phyloP scores from a whole-genome alignment of 73 alveolate species.

The Halteria grandinella region DNA sequence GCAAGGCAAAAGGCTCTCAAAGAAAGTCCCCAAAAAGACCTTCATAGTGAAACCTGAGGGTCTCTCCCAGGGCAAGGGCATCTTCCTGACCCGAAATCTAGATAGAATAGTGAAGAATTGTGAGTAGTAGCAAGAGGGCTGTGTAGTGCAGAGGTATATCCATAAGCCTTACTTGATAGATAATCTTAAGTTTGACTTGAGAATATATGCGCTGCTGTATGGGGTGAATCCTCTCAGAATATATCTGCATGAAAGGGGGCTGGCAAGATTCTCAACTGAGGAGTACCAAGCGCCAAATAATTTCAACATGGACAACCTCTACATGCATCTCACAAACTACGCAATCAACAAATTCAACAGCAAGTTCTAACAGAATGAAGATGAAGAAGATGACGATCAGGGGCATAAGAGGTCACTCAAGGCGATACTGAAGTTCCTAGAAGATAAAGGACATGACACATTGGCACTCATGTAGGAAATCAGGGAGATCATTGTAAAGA shows the following conservation, averaged over 20 bases:
- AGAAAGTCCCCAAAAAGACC: slow-evolving; percentile 48
- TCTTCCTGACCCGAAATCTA: slow-evolving; percentile 48
- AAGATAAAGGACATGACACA: slow-evolving; percentile 53
- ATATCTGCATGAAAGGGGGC: slow-evolving; percentile 78
- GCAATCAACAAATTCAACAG: slow-evolving; percentile 77
- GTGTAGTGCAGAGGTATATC: slow-evolving; percentile 75
- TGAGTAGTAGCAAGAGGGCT: slow-evolving; percentile 2
- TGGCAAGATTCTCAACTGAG: slow-evolving; percentile 90
- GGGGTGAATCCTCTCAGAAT: slow-evolving; percentile 84
- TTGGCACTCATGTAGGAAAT: slow-evolving; percentile 48
- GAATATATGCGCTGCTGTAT: slow-evolving; percentile 82
- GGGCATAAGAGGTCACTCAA: slow-evolving; percentile 74
- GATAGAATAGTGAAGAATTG: slow-evolving; percentile 49
- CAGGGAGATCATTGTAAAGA: slow-evolving; percentile 64
- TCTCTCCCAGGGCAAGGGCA: slow-evolving; percentile 75
- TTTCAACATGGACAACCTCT: slow-evolving; percentile 55
- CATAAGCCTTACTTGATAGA: slow-evolving; percentile 79
- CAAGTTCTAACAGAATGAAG: slow-evolving; percentile 65
- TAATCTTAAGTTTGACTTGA: slow-evolving; percentile 81
- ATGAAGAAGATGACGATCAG: slow-evolving; percentile 56
- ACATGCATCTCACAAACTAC: slow-evolving; percentile 86
- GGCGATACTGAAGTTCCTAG: slow-evolving; percentile 39
- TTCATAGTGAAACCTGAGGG: slow-evolving; percentile 83
- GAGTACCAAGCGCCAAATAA: slow-evolving; percentile 64
- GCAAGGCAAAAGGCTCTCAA: slow-evolving; percentile 4